Base-by-base conservation (phyloP, 2,329 filamentous ascomycete species). In the Epichloe elymi region DNA sequence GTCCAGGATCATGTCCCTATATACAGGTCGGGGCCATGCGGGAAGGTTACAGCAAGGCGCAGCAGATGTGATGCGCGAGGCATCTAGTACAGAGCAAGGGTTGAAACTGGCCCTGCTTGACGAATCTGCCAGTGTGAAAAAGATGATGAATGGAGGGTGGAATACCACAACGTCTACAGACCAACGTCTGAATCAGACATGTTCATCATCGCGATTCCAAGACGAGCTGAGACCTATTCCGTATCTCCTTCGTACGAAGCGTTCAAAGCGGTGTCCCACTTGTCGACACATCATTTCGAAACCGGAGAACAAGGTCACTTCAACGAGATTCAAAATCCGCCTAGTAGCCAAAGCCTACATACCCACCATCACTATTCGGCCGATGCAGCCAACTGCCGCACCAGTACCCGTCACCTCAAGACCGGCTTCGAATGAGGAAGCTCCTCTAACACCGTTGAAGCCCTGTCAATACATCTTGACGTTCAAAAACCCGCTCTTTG, bases 271-370 rank as follows among this genome's bases (percentile, higher is more conserved):
- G 44, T 98, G 93, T 67, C 85, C 88, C 48, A 79, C 84, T 11
- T 98, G 93, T 69, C 85, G 93, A 12, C 91, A 97, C 70, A 96
- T 97, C 63, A 85, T 98, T 59, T 86, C 88, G 54, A 94, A 95
- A 65, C 93, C 91, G 14, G 93, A 98, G 67, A 80, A 83, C 53
- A 98, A 97, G 67, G 83, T 95, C 35, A 81, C 82, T 45, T 91
- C 86, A 49, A 93, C 86, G 6, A 85, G 90, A 33, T 97, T 93
- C 76, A 86, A 91, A 61, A 96, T 98, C 66, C 86, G 88, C 50
- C 78, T 97, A 0, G 83, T 97, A 5, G 94, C 93, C 20, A 79
- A 84, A 51, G 88, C 84, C 63, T 91, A 94, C 68, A 88, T 98
- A 55, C 93, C 93, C 1, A 82, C 82, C 53, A 82, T 96, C 54